Base-by-base conservation (phyloP, 371 early-diverging fungal species). In the Capniomyces stellatus region DNA sequence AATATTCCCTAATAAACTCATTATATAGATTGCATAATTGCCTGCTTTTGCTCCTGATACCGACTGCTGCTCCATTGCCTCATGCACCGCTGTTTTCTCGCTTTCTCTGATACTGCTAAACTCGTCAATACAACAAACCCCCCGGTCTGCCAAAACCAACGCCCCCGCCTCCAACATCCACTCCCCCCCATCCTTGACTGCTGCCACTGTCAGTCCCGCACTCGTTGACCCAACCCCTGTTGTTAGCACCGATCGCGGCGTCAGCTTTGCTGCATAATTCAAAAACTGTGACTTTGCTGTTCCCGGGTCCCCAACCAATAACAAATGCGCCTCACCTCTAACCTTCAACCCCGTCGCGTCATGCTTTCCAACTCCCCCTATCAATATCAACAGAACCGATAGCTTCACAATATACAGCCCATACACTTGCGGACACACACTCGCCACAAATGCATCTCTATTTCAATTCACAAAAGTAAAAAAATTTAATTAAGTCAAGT, bases 51-150 rank as follows among this genome's bases (percentile, higher is more conserved):
- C 74, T n/a, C 68, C 64, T 21, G 69, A 66, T 21, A 68, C 64
- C 12, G 76, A 73, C 55, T 88, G 88, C 59, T 87, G 89, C 58
- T 88, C 88, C 86, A 87, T 85, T 3, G 82, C 87, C 43, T 88
- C 89, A 56, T 79, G 82, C 47, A 86, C 79, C 21, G 80, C 73
- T 0, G 73, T 69, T 59, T 83, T 73, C 64, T 89, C 89, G 39
- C 70, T 60, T 56, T 79, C 79, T 4, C 78, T 59, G 66, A 89
- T 81, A 47, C 78, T 77, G 27, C 79, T 79, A 63, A 86, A 77
- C 63, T 86, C 87, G 54, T 86, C 87, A 51, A 86, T 84, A 55
- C 86, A 86, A 54, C 85, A 84, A 23, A 85, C 52, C 0, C 86
- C 86, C 2, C 74, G 62, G 54, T 86, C 87, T 13, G 82, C 75